phyloP scores from a whole-genome alignment of 139 green algal species.

The Pseudopediastrum boryanum region DNA sequence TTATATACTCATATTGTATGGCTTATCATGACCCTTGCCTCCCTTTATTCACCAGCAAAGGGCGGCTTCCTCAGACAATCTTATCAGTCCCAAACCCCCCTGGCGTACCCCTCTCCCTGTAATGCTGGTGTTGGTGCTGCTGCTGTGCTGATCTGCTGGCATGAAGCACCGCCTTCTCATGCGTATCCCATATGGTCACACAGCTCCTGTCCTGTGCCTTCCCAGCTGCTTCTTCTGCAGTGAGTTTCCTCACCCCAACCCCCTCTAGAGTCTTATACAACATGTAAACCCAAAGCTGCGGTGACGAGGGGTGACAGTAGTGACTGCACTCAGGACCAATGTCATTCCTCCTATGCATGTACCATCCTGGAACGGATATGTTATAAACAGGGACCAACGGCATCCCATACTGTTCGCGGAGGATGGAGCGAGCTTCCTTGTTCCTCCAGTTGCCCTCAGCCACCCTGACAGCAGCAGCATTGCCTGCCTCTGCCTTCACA shows the following conservation, averaged over 20 bases:
- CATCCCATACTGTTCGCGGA: background rate
- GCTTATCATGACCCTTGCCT: too few relatives aligned
- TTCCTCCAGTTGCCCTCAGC: conserved; percentile 29
- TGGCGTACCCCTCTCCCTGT: too few relatives aligned
- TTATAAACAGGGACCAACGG: conserved; percentile 28
- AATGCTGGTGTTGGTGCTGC: too few relatives aligned
- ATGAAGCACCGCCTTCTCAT: too few relatives aligned
- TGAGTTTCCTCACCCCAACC: background rate
- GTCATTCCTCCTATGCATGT: conserved; percentile 21
- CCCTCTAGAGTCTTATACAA: conserved; percentile 5
- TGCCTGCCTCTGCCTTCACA: background rate
- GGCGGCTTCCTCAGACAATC: too few relatives aligned
- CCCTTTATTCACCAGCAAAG: too few relatives aligned
- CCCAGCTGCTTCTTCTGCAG: background rate
- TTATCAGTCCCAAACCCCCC: too few relatives aligned
- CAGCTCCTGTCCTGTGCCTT: background rate
- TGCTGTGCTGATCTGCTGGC: too few relatives aligned
- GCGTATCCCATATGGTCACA: background rate
- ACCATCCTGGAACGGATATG: conserved; percentile 3
- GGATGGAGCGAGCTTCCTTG: conserved; percentile 8
- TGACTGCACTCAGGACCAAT: conserved; percentile 37
- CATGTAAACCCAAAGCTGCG: conserved; percentile 29
- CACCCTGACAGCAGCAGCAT: too few relatives aligned
- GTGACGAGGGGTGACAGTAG: conserved; percentile 27
- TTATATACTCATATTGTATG: too few relatives aligned